Evolutionary conservation across 352 stramenopile genomes (phyloP), one percentile per base, ranked within the genome.

Genomic region (Phytophthora palmivora): DNA sequence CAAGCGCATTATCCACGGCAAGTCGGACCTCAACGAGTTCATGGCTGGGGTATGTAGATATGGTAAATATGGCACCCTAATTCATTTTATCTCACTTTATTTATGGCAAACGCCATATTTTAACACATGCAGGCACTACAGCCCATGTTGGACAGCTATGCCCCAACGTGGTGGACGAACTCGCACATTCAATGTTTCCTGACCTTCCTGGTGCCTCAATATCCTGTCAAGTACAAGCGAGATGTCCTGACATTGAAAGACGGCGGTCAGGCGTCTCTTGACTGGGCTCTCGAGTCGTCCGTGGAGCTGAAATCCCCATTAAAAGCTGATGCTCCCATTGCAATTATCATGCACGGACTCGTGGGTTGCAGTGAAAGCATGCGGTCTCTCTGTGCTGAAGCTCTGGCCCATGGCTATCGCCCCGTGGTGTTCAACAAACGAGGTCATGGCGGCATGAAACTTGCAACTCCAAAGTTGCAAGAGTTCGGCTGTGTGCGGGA

Each of bases 401-500:
- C 85, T 12, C 50, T 91, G 21, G 21, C 43, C 2, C 66, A 77
- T 22, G 86, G 86, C 7, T 93, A 90, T 67, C 80, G 86, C 2
- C 84, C 86, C 4, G 86, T 95, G 7, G 86, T 91, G 18, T 95
- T 93, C 53, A 95, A 93, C 66, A 95, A 95, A 70, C 79, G 86
- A 45, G 86, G 86, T 9, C 86, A 95, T 28, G 86, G 86, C 19
- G 82, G 83, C 4, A 41, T 91, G 37, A 63, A 68, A 39, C 74
- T 94, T 21, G 21, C 78, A 12, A 92, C 82, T 3, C 83, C 85
- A 22, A 86, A 74, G 63, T 68, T 94, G 9, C 85, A 94, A 52
- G 66, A 50, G 15, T 94, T 94, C 63, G 85, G 85, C n/a, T 88
- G 74, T 45, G 75, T 89, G 0, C 58, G 65, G 18, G 85, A 94